Evolutionary conservation across 179 eudicot genomes (phyloP), one percentile per base, ranked within the genome.

Genomic region (Actinidia chinensis): DNA sequence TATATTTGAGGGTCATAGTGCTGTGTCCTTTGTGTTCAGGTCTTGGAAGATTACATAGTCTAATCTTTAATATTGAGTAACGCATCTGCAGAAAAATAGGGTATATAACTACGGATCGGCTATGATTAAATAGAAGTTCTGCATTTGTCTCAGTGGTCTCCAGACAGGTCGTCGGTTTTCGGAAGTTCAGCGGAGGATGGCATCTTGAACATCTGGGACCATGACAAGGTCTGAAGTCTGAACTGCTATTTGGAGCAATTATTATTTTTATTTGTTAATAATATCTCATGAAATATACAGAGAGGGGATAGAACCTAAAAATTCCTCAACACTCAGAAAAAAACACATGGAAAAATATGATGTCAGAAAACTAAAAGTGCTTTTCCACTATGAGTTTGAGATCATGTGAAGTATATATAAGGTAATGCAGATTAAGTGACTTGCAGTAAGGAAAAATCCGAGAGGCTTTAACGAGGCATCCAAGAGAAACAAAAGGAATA

Each of bases 171-270:
- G 80, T 92, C 97, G 46, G 93, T 96, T 73, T 96, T 96, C 79
- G 99, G 99, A 84, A 96, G 98, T 85, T 91, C 98, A 73, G 98
- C 99, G 48, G 98, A 96, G 92, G 98, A 96, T 83, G 98, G 98
- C 77, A 79, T 96, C 65, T 85, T 94, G 65, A 94, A 94, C 85
- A 90, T 96, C 14, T 96, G 97, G 98, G 95, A 95, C 83, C 86
- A 94, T 78, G 92, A 88, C 48, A 89, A 87, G 95, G 97, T 91
- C 61, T 54, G 76, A 20, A 76, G 18, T 50, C 58, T 50, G 54
- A 72, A 79, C 47, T 59, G 23, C 25, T 28, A 11, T 46, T 44
- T 15, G 63, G 46, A 23, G 58, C 55, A 22, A 6, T 48, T 67
- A 4, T 67, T 14, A 12, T 28, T 51, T 63, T 18, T 43, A 36